Evolutionary conservation across 352 stramenopile genomes (phyloP), one percentile per base, ranked within the genome.

Genomic region (Vaucheria bursata): DNA sequence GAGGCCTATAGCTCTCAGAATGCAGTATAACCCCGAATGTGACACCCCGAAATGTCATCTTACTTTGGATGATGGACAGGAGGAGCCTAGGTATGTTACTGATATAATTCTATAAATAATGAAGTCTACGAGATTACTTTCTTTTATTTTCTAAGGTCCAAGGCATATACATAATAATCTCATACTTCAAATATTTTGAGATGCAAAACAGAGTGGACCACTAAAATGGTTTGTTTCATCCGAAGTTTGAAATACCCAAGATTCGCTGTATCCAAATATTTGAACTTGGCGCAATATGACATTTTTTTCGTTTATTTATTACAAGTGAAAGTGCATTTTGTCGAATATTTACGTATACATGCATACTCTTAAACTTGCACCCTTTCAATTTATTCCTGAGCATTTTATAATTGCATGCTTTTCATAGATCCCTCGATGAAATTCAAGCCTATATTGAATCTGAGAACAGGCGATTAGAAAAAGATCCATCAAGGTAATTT

Each of bases 11-110:
- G 88, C 88, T 8, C 78, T 93, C 29, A 79, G 87, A 25, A 93
- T 93, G 89, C 88, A 92, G 81, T 93, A 92, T 84, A 93, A 93
- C 79, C 84, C 85, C 38, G 72, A 82, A 32, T 88, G 84, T 70
- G 74, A 79, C 69, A 73, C 85, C 73, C 89, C 89, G 7, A 52
- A 83, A 35, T 91, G 87, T 74, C 81, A 82, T 35, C 70, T 88
- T 5, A 81, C 84, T 8, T 65, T 79, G 1, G 84, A 87, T 38
- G 80, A 86, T 73, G 84, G 84, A 8, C 73, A 80, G 67, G 84
- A 87, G 38, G 79, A 87, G 40, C 73, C 73, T 31, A 79, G 77
- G 37, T 85, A 25, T 45, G 65, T 7, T 59, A 37, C 37, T 85
- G 29, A 37, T 52, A 25, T 78, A 84, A 32, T 82, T 84, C n/a